Evolutionary conservation across 768 basidiomycete genomes (phyloP), one percentile per base, ranked within the genome.

Genomic region (Nidularia sp.): DNA sequence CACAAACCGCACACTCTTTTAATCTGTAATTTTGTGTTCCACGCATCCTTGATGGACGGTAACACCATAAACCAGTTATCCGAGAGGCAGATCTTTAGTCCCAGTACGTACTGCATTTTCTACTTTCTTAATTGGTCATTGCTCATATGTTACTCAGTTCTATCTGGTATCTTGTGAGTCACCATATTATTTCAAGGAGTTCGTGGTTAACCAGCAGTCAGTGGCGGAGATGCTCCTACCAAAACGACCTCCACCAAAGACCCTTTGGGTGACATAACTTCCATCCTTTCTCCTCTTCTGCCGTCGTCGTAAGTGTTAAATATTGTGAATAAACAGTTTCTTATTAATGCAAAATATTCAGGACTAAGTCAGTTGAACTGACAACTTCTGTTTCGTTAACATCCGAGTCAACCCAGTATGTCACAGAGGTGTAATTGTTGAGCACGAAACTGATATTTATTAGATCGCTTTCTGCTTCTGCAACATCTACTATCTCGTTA

Each of bases 21-120:
- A 42, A 18, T 45, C 52, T 48, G 9, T 54, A 42, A 34, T 42
- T 9, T 41, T 32, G 39, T 48, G 33, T 41, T 36, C n/a, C n/a
- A 46, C 53, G 60, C 55, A 55, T 46, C 62, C 60, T 65, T 56
- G 64, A 65, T 65, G 64, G 60, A 57, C 57, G 55, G 57, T 48
- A 53, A 49, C 29, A 32, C 39, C 45, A 15, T 52, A n/a, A n/a
- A n/a, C 31, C 45, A 53, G 29, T 41, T 60, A 31, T 54, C 49
- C 1, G 49, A 35, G 53, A 60, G 62, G 52, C 60, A 60, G 48
- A n/a, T 60, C 12, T 36, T 46, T 32, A 53, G 62, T 60, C 29
- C 6, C 54, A 34, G 47, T 48, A 48, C 9, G 47, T 10, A 33
- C 6, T n/a, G 33, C 31, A 39, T 39, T 39, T 39, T 29, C 47